Conservation (phyloP, 2,329 filamentous ascomycete species). For the Pochonia chlamydosporia region DNA sequence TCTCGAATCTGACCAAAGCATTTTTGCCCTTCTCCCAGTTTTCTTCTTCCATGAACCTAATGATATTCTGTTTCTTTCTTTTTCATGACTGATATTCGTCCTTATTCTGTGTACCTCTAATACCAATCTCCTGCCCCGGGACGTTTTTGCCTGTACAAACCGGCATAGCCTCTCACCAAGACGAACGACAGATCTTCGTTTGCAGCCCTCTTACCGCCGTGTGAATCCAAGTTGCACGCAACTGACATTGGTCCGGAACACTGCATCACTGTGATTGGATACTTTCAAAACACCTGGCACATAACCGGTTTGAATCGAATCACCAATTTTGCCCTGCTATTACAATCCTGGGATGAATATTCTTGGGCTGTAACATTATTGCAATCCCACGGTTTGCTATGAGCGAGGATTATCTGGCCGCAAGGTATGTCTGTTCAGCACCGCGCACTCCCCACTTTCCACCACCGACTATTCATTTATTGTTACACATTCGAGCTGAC, state of each 20-base stretch:
- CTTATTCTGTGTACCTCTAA: not conserved
- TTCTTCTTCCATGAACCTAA: conserved; percentile 2
- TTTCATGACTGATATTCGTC: not conserved
- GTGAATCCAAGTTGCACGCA: not conserved
- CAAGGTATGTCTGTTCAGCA: conserved; percentile 38
- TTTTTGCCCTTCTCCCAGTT: conserved; percentile 7
- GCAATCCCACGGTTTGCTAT: conserved; percentile 44
- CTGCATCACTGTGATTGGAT: not conserved
- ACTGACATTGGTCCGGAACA: not conserved
- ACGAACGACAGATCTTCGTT: not conserved
- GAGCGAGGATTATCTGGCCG: conserved; percentile 53
- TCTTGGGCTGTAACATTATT: conserved; percentile 10
- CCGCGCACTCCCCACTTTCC: conserved; percentile 10
- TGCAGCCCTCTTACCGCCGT: not conserved
- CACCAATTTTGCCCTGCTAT: not conserved
- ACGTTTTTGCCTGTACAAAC: not conserved
- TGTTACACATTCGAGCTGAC: conserved; percentile 27
- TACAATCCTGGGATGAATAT: conserved; percentile 12
- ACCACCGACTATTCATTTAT: conserved; percentile 11
- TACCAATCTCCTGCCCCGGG: not conserved
- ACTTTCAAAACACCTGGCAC: not conserved
- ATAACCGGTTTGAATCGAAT: not conserved
- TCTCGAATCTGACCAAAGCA: conserved; percentile 2
- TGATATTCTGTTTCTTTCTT: conserved; percentile 5
- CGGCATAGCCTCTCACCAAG: not conserved